Percentiles rank a stretch among this genome's conserved stretches.
phyloP scores from a whole-genome alignment of 148 eudicot genomes.

The Suaeda aralocaspica region DNA sequence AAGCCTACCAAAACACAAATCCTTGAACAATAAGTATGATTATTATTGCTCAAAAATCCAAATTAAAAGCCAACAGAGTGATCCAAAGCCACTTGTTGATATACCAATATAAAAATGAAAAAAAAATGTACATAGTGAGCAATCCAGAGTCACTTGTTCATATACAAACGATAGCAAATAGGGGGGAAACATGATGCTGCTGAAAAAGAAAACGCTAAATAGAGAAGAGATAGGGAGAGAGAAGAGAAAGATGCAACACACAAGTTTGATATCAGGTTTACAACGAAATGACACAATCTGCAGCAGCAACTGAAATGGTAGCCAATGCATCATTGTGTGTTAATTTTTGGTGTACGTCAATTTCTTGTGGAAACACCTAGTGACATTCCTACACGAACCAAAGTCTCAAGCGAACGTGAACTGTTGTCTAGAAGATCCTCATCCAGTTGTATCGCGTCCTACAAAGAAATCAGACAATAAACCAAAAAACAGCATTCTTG shows the following conservation, averaged over 20 bases:
- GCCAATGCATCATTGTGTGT: background rate
- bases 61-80: too few species aligned
- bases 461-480: conserved; percentile 21
- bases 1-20: background rate
- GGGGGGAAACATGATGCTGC: background rate
- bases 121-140: background rate
- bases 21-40: too few species aligned
- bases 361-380: conserved; percentile 60
- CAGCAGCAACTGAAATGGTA: background rate
- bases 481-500: background rate
- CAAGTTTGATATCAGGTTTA: background rate
- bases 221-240: background rate
- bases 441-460: conserved; percentile 70
- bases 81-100: too few species aligned
- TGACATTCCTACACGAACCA: conserved; percentile 76
- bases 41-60: background rate
- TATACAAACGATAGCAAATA: background rate
- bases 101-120: too few species aligned
- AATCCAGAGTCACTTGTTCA: background rate
- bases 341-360: conserved; percentile 20
- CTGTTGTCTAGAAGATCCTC: conserved; percentile 79
- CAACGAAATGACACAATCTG: background rate
- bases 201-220: background rate
- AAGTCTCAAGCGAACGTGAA: conserved; percentile 77
- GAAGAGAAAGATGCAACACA: conserved; percentile 12